These are phyloP conservation scores for Avena eriantha DNA, from an alignment of 176 grass and related monocot genomes.

Conservation along the genomic window DNA sequence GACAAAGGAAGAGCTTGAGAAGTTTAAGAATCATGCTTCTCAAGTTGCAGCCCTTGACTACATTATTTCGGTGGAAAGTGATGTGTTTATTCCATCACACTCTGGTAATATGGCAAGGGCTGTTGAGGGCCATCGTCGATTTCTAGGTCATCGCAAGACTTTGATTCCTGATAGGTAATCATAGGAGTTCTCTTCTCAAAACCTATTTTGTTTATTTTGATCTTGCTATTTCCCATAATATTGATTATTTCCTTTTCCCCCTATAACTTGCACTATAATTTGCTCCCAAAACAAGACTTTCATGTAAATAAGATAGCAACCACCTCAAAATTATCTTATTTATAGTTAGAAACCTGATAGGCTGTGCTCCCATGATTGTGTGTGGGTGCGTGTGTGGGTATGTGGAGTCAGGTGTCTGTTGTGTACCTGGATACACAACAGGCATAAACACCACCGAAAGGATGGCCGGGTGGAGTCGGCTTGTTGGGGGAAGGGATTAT, in stretches of 20 bases:
- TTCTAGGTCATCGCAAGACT: constrained; percentile 88
- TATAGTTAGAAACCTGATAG: neutral
- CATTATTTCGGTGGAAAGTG: constrained; percentile 95
- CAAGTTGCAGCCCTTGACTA: constrained; percentile 92
- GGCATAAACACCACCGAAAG: too few species aligned
- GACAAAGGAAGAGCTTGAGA: constrained; percentile 67
- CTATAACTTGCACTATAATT: neutral
- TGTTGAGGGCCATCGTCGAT: constrained; percentile 90
- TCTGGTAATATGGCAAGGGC: constrained; percentile 96
- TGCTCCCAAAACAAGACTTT: constrained; percentile 9
- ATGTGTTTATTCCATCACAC: constrained; percentile 88
- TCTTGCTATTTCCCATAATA: constrained; percentile 1
- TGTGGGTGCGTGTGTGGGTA: neutral
- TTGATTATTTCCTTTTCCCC: neutral
- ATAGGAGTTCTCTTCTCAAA: neutral
- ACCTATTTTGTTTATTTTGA: constrained; percentile 11
- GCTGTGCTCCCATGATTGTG: neutral
- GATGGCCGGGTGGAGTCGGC: too few species aligned
- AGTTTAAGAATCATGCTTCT: constrained; percentile 72
- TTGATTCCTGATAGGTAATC: constrained; percentile 83
- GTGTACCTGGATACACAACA: too few species aligned
- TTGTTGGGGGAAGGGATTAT: too few species aligned
- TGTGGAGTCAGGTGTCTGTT: constrained; percentile 2
- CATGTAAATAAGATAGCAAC: neutral
- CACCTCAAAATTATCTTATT: constrained; percentile 13